phyloP scores from a whole-genome alignment of 2,329 filamentous ascomycete species.

The Sporothrix sp. region DNA sequence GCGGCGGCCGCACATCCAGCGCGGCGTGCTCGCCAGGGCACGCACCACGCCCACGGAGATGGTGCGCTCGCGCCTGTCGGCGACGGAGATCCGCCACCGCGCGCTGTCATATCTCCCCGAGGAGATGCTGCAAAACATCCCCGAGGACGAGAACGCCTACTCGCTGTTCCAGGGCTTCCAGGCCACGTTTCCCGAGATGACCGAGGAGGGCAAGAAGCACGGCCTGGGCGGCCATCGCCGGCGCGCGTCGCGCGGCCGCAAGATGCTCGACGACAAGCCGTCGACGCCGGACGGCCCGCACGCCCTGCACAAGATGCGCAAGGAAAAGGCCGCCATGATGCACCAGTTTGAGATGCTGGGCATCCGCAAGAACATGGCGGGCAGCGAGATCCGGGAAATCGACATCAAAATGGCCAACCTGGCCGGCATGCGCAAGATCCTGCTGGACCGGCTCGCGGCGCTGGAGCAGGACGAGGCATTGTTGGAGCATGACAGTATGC shows the following conservation, averaged over 20 bases:
- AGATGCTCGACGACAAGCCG: constrained; percentile 57
- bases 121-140: constrained; percentile 80
- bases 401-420: constrained; percentile 95
- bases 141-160: constrained; percentile 75
- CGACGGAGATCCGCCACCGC: constrained; percentile 85
- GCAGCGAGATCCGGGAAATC: constrained; percentile 89
- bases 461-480: constrained; percentile 86
- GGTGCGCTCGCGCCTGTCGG: constrained; percentile 82
- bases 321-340: constrained; percentile 68
- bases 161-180: constrained; percentile 96
- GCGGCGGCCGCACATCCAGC: constrained; percentile 71
- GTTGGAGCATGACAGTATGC: constrained; percentile 75
- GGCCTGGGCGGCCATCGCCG: constrained; percentile 52
- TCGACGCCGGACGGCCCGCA: constrained; percentile 47
- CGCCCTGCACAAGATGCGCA: constrained; percentile 62
- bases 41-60: constrained; percentile 89
- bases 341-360: constrained; percentile 85
- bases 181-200: constrained; percentile 66
- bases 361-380: constrained; percentile 94
- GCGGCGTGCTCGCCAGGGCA: constrained; percentile 83
- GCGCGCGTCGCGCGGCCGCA: constrained; percentile 63
- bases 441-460: constrained; percentile 74
- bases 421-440: constrained; percentile 83
- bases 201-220: constrained; percentile 61
- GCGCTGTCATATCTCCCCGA: constrained; percentile 82